Percentiles rank a stretch among this genome's conserved stretches.
These are phyloP conservation scores for Carex pumila DNA, from an alignment of 176 grass and related monocot genomes.

Conservation along the genomic window DNA sequence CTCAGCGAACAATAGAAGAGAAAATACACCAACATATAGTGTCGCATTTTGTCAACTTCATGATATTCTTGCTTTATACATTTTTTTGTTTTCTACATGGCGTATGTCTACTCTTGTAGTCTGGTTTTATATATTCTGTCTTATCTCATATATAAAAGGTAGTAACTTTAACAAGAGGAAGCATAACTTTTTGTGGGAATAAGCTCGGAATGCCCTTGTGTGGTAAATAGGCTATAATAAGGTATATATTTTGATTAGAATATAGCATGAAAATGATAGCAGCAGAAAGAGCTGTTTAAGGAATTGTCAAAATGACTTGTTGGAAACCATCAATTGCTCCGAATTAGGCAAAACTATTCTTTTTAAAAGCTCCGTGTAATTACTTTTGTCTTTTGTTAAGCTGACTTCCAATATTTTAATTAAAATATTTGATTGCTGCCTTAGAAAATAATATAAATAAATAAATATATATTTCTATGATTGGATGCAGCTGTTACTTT, in stretches of 20 bases:
- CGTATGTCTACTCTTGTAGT: background rate
- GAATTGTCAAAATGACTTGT: background rate
- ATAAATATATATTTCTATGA: background rate
- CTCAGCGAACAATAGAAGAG: too few species aligned
- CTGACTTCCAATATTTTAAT: background rate
- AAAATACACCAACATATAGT: too few species aligned
- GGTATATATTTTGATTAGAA: background rate
- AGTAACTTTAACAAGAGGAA: background rate
- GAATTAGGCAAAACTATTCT: background rate
- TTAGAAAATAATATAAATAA: background rate
- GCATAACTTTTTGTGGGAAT: background rate
- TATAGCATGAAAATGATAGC: background rate
- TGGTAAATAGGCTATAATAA: background rate
- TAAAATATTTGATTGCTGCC: background rate
- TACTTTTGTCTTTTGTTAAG: background rate
- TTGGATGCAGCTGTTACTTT: background rate
- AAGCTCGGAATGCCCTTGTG: background rate
- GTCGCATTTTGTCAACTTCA: background rate
- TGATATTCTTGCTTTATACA: background rate
- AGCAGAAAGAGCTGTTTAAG: background rate
- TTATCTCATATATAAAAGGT: background rate
- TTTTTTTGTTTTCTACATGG: background rate
- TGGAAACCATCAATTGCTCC: background rate
- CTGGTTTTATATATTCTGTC: background rate
- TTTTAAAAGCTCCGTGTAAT: background rate